These are phyloP conservation scores for Neonectria ditissima DNA, from an alignment of 2,329 filamentous ascomycete species.

Conservation along the genomic window DNA sequence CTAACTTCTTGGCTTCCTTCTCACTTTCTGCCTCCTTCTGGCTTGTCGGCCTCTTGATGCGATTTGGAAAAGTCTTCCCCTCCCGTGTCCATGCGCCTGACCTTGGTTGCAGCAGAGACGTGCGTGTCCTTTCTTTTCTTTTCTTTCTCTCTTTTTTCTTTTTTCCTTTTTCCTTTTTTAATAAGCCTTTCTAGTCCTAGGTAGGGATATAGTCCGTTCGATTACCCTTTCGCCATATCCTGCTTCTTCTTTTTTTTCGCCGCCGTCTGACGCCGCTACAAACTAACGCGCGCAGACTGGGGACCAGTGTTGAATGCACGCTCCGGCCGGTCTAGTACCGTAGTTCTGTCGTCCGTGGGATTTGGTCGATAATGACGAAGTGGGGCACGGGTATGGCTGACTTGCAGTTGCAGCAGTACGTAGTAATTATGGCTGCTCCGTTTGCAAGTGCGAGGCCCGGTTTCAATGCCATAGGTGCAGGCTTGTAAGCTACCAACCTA, in stretches of 20 bases:
- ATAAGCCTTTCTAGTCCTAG: neutral
- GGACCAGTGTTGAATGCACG: conserved; percentile 9
- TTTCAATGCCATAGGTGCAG: neutral
- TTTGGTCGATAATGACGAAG: neutral
- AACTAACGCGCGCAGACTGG: conserved; percentile 11
- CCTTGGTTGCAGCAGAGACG: neutral
- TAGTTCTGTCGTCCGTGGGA: neutral
- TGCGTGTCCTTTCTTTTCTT: conserved; percentile 18
- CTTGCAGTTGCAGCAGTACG: neutral
- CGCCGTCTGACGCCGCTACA: conserved; percentile 25
- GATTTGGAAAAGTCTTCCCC: neutral
- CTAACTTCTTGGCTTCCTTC: neutral
- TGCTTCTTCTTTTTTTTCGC: conserved; percentile 33
- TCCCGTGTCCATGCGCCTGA: conserved; percentile 2
- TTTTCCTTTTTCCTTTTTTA: conserved; percentile 1
- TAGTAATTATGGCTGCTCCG: neutral
- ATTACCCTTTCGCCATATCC: conserved; percentile 31
- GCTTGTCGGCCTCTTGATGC: neutral
- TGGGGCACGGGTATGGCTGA: neutral
- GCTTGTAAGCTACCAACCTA: neutral
- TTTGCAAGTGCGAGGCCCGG: neutral
- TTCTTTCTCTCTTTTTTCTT: conserved; percentile 4
- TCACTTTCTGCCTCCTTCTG: neutral
- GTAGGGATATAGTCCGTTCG: neutral
- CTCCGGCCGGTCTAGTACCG: conserved; percentile 3